phyloP scores from a whole-genome alignment of 208 protist species.

The Leptomonas seymouri region DNA sequence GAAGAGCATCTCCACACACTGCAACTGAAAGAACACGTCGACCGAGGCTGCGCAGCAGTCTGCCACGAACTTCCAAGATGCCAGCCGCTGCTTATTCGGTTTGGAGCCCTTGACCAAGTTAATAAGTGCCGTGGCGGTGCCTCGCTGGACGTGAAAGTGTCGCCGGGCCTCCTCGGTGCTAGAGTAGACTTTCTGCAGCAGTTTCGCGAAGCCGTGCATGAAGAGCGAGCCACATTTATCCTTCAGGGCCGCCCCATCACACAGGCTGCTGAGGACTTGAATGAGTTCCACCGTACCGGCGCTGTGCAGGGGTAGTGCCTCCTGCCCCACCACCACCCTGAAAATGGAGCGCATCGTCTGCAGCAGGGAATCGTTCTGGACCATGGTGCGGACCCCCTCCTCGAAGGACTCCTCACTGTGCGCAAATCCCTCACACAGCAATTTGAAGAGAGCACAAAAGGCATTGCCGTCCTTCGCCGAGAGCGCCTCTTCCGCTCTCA shows the following conservation, averaged over 20 bases:
- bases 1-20: conserved; percentile 92
- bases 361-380: conserved; percentile 56
- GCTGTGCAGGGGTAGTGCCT: conserved; percentile 67
- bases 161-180: conserved; percentile 47
- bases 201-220: conserved; percentile 61
- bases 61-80: conserved; percentile 79
- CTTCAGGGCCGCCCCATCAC: conserved; percentile 81
- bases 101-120: conserved; percentile 91
- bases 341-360: conserved; percentile 79
- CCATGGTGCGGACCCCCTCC: conserved; percentile 74
- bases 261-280: conserved; percentile 80
- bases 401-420: conserved; percentile 73
- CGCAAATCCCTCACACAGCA: conserved; percentile 83
- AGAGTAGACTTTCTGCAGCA: conserved; percentile 67
- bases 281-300: conserved; percentile 76
- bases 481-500: conserved; percentile 86
- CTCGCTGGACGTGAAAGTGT: conserved; percentile 75
- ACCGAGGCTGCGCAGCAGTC: conserved; percentile 67
- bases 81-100: conserved; percentile 81
- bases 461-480: conserved; percentile 65
- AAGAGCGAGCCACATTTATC: conserved; percentile 77
- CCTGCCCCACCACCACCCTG: conserved; percentile 55
- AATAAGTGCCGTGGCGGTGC: conserved; percentile 82
- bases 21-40: conserved; percentile 92
- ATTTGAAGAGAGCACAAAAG: conserved; percentile 79